Evolutionary conservation across 1,284 basidiomycete species (phyloP).

Genomic region (Anthracocystis walkeri): DNA sequence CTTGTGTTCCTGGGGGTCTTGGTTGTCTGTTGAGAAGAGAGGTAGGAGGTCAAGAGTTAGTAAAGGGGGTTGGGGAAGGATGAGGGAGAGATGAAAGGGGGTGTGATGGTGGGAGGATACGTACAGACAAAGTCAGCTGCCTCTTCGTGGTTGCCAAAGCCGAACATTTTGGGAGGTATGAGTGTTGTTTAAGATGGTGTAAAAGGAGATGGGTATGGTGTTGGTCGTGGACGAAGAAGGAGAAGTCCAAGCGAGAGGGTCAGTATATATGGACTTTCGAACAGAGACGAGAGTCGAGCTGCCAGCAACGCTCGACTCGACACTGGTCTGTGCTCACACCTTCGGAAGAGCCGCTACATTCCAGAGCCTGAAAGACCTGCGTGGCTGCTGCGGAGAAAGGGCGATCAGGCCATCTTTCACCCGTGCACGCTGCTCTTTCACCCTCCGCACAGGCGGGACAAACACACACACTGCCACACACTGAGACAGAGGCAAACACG

Average conservation of each 20-base stretch:
- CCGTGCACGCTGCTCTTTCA: no score
- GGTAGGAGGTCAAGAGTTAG: background rate
- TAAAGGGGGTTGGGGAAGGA: background rate
- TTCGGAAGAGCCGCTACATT: no score
- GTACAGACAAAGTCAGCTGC: conserved; percentile 54
- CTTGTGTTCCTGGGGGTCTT: conserved; percentile 52
- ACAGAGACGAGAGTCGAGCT: no score
- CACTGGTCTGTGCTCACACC: no score
- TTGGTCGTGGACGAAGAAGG: background rate
- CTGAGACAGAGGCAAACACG: no score
- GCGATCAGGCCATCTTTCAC: no score
- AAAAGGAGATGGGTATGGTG: background rate
- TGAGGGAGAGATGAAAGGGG: background rate
- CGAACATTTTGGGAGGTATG: conserved; percentile 33
- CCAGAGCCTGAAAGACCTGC: no score
- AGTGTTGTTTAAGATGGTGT: background rate
- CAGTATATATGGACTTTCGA: conserved; percentile 10
- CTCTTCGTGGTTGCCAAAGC: conserved; percentile 53
- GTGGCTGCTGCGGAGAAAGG: no score
- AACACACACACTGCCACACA: no score
- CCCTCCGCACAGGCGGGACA: no score
- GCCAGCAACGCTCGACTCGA: background rate
- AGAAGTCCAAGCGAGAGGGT: background rate
- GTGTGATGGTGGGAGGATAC: conserved; percentile 7
- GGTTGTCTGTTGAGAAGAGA: conserved; percentile 38